Conservation (phyloP, 2,329 filamentous ascomycete species). For the Gnomoniopsis sp. region DNA sequence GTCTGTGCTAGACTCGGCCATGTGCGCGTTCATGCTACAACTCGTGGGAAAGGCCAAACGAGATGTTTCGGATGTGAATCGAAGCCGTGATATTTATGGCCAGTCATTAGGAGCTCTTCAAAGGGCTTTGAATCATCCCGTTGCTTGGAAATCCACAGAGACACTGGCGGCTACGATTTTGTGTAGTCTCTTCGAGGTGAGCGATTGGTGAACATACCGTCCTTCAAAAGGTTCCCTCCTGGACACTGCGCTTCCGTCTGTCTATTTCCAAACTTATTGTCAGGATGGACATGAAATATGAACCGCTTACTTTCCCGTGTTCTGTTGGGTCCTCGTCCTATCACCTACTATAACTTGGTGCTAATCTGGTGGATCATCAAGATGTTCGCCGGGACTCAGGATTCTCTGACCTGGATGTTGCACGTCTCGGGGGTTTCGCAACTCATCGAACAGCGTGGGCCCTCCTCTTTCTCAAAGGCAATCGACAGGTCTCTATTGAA, state of each 20-base stretch:
- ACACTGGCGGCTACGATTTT: slow-evolving; percentile 40
- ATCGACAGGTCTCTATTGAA: slow-evolving; percentile 37
- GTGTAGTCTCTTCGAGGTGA: slow-evolving; percentile 37
- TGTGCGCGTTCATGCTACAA: slow-evolving; percentile 35
- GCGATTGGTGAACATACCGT: not conserved
- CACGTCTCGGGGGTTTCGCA: slow-evolving; percentile 36
- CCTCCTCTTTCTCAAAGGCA: slow-evolving; percentile 29
- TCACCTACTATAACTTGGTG: not conserved
- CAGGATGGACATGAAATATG: not conserved
- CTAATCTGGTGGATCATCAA: slow-evolving; percentile 15
- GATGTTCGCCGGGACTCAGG: slow-evolving; percentile 40
- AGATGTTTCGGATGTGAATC: slow-evolving; percentile 28
- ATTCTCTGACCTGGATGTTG: slow-evolving; percentile 34
- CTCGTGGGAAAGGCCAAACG: slow-evolving; percentile 33
- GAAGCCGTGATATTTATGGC: slow-evolving; percentile 36
- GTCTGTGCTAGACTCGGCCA: slow-evolving; percentile 34
- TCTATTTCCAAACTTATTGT: too few species aligned
- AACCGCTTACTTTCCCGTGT: not conserved
- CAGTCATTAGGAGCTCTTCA: slow-evolving; percentile 34
- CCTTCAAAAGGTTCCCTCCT: not conserved
- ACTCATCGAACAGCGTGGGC: slow-evolving; percentile 38
- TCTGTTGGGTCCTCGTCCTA: too few species aligned
- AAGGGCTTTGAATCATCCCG: slow-evolving; percentile 31
- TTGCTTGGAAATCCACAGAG: slow-evolving; percentile 36
- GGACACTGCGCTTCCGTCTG: too few species aligned